Evolutionary conservation across 139 green algal genomes (phyloP), one percentile per base, ranked within the genome.

Genomic region (Zygnema cylindricum): DNA sequence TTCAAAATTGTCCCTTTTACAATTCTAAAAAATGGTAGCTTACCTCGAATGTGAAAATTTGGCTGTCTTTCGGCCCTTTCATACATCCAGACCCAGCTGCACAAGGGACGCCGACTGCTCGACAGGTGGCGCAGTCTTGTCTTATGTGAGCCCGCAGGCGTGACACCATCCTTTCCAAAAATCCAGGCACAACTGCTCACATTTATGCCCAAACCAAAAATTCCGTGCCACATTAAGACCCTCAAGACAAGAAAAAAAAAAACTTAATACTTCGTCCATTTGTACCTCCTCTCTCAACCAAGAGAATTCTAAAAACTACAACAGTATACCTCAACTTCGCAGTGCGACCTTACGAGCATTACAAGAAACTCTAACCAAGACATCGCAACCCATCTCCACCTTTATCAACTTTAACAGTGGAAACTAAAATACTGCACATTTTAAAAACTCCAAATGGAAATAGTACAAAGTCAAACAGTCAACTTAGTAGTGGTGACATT

Each of bases 21-120:
- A n/a, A n/a, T n/a, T n/a, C n/a, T n/a, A n/a, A n/a, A n/a, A n/a
- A n/a, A n/a, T n/a, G 49, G 7, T 63, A 16, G 71, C 16, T 16
- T 33, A 84, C 77, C 77, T 84, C 41, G 25, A 84, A 84, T 21
- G 40, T 21, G 25, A 84, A 84, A 41, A 84, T 84, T 49, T 32
- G 77, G 25, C 2, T 36, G 77, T 3, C 40, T 49, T 22, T 33
- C 35, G 3, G 7, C 71, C 36, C 11, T 25, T 42, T 36, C 41
- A 55, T 22, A 41, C 77, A 84, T 42, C 11, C 11, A 35, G 32
- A 2, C 3, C 77, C 77, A 11, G 32, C 33, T 22, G 3, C 40
- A 38, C 77, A 84, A 38, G 40, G 77, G 41, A 36, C 3, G 38
- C 77, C 77, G 3, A 55, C 33, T 7, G 77, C 55, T 22, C 33